A percentile compares a stretch with the other conserved stretches of the same genome.
phyloP scores from a whole-genome alignment of 179 eudicot genomes.

The Kewa caespitosa region DNA sequence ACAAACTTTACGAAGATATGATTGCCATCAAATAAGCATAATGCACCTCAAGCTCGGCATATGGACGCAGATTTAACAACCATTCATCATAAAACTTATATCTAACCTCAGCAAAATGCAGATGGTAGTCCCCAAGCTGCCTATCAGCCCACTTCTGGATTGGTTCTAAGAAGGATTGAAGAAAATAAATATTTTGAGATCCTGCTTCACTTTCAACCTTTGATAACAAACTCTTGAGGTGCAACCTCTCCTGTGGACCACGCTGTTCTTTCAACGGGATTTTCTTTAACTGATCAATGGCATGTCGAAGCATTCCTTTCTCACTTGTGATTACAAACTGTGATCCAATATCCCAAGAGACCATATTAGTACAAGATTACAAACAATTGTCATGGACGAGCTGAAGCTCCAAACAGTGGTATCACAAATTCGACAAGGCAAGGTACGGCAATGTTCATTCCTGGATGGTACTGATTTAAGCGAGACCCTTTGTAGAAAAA shows the following conservation, averaged over 20 bases:
- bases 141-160: slow-evolving; percentile 90
- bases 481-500: too few species aligned
- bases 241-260: slow-evolving; percentile 93
- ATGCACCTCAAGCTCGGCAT: slow-evolving; percentile 15
- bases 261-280: slow-evolving; percentile 94
- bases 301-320: slow-evolving; percentile 73
- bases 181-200: slow-evolving; percentile 59
- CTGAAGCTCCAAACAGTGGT: neutral
- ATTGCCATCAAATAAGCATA: neutral
- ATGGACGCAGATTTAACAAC: slow-evolving; percentile 1
- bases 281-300: slow-evolving; percentile 80
- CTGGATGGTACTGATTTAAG: too few species aligned
- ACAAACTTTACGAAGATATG: slow-evolving; percentile 4
- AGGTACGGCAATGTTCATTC: neutral
- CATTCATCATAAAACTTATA: slow-evolving; percentile 23
- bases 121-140: slow-evolving; percentile 89
- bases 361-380: neutral
- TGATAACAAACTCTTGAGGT: slow-evolving; percentile 77
- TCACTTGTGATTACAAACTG: slow-evolving; percentile 92
- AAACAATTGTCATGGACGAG: neutral
- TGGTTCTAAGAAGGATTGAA: slow-evolving; percentile 84
- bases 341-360: slow-evolving; percentile 24
- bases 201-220: slow-evolving; percentile 65
- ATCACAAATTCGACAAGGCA: neutral
- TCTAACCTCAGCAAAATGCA: slow-evolving; percentile 79